These are phyloP conservation scores for Lepidium aucheri DNA, from an alignment of 345 rosid genomes.

Conservation along the genomic window DNA sequence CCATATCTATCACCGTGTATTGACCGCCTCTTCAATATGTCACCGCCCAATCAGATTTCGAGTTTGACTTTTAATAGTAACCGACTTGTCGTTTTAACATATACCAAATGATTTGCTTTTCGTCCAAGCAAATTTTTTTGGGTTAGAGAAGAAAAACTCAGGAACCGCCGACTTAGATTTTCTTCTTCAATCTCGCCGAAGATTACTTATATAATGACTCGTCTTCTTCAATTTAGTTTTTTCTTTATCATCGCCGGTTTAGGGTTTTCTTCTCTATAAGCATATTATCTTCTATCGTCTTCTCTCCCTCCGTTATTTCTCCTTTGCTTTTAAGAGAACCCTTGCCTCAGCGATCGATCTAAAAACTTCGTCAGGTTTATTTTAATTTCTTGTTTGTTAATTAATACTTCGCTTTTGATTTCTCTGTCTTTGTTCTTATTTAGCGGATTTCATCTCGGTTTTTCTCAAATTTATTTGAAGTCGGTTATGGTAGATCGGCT, in stretches of 20 bases:
- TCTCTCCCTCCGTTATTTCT: neutral
- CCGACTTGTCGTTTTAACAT: neutral
- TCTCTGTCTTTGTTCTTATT: neutral
- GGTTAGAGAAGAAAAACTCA: constrained; percentile 13
- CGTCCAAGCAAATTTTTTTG: constrained; percentile 28
- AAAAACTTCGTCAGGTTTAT: constrained; percentile 4
- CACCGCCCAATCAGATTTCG: constrained; percentile 15
- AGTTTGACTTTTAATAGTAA: neutral
- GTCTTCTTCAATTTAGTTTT: neutral
- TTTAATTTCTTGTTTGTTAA: neutral
- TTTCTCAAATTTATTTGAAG: neutral
- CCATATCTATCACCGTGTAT: constrained; percentile 7
- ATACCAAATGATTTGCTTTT: constrained; percentile 23
- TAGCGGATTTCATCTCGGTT: neutral
- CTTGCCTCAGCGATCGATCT: constrained; percentile 34
- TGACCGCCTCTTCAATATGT: constrained; percentile 19
- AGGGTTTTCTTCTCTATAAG: constrained; percentile 30
- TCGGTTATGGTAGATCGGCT: constrained; percentile 20
- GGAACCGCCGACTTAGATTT: constrained; percentile 22
- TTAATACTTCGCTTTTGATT: neutral
- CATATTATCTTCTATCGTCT: neutral
- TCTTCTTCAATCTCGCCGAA: constrained; percentile 15
- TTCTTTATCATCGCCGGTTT: constrained; percentile 34
- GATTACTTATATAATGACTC: constrained; percentile 16
- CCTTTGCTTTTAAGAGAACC: constrained; percentile 1